Evolutionary conservation across 2,329 filamentous ascomycete genomes (phyloP), one percentile per base, ranked within the genome.

Genomic region (Claviceps cyperi): DNA sequence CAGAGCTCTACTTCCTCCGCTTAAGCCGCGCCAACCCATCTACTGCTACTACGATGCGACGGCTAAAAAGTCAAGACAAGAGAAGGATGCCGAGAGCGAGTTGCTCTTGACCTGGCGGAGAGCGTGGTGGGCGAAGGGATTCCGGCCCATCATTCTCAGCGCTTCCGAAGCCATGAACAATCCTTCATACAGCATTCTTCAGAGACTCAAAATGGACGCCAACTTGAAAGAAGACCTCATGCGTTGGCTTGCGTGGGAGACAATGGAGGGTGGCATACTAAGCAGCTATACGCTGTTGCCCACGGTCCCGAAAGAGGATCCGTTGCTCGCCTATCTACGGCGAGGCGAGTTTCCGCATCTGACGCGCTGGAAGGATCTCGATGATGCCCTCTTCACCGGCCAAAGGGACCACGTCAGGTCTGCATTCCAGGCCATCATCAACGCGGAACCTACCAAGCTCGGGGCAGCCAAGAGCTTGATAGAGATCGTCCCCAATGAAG

Each of bases 121-220:
- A 44, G 90, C 91, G 2, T 97, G 91, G 89, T 97, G 88, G 86
- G 88, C 90, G 0, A 81, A 94, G 59, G 92, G 91, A 11, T 96
- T 97, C 68, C 81, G 76, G 54, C 91, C 92, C 0, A 74, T 92
- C 7, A 84, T 97, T 40, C 68, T 97, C 50, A 83, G 85, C 47
- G 77, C 80, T 15, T 80, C 77, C 1, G 91, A 97, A 62, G 89
- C 90, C 17, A 84, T 83, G 73, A 81, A 81, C 60, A 92, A 95
- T 61, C 86, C 86, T 1, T 68, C 86, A 19, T 95, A 91, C 62
- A 74, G 81, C 56, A 73, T 81, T 49, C 69, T 94, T 49, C 82
- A 89, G 63, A 65, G 65, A 36, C 65, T 79, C 51, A 69, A 78
- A n/a, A 60, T 89, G 32, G 73, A 81, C n/a, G 62, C 73, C 0